A percentile compares a stretch with the other conserved stretches of the same genome.
Evolutionary conservation across 2,329 filamentous ascomycete species (phyloP).

Genomic region (Thielaviopsis punctulata): DNA sequence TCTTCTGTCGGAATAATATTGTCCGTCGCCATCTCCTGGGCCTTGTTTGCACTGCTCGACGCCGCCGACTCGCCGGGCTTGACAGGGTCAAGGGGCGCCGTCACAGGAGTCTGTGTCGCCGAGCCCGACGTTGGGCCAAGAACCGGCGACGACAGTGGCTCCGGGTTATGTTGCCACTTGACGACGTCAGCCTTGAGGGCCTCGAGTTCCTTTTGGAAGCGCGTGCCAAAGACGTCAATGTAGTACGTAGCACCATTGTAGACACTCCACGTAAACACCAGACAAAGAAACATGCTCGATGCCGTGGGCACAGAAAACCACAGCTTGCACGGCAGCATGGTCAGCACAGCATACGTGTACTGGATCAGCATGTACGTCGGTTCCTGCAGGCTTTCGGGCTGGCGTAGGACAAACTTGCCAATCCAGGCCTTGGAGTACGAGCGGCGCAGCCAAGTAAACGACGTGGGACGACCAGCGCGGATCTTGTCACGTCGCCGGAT

Average conservation of each 20-base stretch:
- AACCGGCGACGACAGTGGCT: conserved; percentile 19
- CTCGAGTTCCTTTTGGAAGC: conserved; percentile 93
- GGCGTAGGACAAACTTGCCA: conserved; percentile 64
- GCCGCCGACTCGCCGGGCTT: conserved; percentile 1
- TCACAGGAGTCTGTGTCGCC: neutral
- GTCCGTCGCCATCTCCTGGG: neutral
- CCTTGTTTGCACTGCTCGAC: neutral
- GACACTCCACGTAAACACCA: conserved; percentile 85
- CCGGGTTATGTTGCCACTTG: conserved; percentile 59
- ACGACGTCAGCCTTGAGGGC: conserved; percentile 73
- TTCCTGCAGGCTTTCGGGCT: conserved; percentile 65
- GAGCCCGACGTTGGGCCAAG: conserved; percentile 1
- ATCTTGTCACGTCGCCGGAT: conserved; percentile 92
- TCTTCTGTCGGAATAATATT: neutral
- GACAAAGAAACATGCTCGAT: conserved; percentile 56
- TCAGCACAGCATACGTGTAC: conserved; percentile 75
- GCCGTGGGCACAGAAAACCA: conserved; percentile 87
- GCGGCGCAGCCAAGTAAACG: conserved; percentile 88
- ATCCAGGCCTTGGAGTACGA: conserved; percentile 85
- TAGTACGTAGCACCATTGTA: conserved; percentile 97
- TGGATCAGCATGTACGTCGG: conserved; percentile 92
- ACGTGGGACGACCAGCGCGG: conserved; percentile 83
- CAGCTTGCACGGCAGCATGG: conserved; percentile 83
- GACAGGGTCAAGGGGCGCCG: neutral
- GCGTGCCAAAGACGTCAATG: conserved; percentile 91